phyloP scores from a whole-genome alignment of 2,329 filamentous ascomycete species.

The Penicillium sp. region DNA sequence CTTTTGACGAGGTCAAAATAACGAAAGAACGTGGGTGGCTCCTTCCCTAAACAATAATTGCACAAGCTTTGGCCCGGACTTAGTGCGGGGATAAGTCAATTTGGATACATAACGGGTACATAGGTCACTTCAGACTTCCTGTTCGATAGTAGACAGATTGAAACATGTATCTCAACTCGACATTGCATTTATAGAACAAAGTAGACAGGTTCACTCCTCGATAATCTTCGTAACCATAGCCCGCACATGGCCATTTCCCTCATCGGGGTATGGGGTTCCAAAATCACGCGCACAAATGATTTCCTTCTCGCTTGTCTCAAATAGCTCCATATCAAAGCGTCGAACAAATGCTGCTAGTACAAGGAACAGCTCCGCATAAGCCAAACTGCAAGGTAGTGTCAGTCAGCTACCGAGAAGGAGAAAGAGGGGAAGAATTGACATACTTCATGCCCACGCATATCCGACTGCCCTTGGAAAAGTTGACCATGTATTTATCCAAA shows the following conservation, averaged over 20 bases:
- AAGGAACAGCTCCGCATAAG: conserved; percentile 19
- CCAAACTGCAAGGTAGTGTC: conserved; percentile 12
- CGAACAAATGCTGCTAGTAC: conserved; percentile 14
- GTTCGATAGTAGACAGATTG: too few relatives aligned
- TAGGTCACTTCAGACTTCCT: too few relatives aligned
- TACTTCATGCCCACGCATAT: conserved; percentile 30
- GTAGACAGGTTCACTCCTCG: background rate
- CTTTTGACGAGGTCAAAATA: background rate
- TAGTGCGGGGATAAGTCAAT: conserved; percentile 1
- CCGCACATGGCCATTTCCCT: conserved; percentile 9
- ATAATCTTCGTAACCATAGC: conserved; percentile 7
- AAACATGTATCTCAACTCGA: too few relatives aligned
- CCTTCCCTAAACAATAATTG: background rate
- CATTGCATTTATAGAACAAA: too few relatives aligned
- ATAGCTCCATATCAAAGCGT: conserved; percentile 16
- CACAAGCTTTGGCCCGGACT: conserved; percentile 5
- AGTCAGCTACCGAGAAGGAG: background rate
- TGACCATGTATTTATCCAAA: conserved; percentile 24
- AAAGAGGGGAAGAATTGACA: background rate
- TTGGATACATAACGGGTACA: too few relatives aligned
- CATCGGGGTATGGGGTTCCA: conserved; percentile 13
- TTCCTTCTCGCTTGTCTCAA: conserved; percentile 12
- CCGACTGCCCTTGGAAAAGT: conserved; percentile 28
- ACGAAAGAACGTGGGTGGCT: background rate
- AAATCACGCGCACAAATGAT: conserved; percentile 19